These are phyloP conservation scores for Solanum appendiculatum DNA, from an alignment of 257 asterid genomes.

Conservation along the genomic window DNA sequence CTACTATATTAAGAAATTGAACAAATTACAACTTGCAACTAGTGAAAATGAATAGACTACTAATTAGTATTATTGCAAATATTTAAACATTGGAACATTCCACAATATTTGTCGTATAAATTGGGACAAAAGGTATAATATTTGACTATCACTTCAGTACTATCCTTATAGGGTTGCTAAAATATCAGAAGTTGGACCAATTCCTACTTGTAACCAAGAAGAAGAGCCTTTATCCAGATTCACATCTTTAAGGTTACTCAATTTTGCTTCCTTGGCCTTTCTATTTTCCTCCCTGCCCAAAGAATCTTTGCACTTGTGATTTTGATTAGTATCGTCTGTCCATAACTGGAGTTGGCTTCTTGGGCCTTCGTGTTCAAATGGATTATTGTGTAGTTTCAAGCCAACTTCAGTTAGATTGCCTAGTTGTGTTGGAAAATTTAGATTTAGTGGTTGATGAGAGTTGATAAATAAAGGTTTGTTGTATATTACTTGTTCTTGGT, in stretches of 20 bases:
- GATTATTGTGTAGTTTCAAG: neutral
- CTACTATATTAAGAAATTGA: neutral
- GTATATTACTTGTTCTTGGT: neutral
- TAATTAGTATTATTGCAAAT: neutral
- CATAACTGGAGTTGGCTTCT: constrained; percentile 22
- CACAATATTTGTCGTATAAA: neutral
- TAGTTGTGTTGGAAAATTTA: constrained; percentile 27
- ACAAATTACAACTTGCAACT: neutral
- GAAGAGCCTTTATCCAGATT: constrained; percentile 44
- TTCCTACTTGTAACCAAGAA: constrained; percentile 74
- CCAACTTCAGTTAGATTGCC: neutral
- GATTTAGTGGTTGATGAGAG: constrained; percentile 26
- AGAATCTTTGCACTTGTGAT: neutral
- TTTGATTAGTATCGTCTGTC: constrained; percentile 7
- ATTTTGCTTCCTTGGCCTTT: constrained; percentile 37
- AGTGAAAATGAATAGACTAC: neutral
- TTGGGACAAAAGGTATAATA: neutral
- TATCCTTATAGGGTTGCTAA: neutral
- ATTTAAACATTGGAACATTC: neutral
- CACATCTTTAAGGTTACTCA: constrained; percentile 49
- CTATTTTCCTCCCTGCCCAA: constrained; percentile 14
- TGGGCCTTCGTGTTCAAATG: constrained; percentile 12
- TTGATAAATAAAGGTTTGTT: constrained; percentile 9
- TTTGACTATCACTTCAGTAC: neutral
- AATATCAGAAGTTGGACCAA: constrained; percentile 31